A percentile compares a stretch with the other conserved stretches of the same genome.
Evolutionary conservation across 1,139 yeast genomes (phyloP).

Genomic region (Yamadazyma mexicana): DNA sequence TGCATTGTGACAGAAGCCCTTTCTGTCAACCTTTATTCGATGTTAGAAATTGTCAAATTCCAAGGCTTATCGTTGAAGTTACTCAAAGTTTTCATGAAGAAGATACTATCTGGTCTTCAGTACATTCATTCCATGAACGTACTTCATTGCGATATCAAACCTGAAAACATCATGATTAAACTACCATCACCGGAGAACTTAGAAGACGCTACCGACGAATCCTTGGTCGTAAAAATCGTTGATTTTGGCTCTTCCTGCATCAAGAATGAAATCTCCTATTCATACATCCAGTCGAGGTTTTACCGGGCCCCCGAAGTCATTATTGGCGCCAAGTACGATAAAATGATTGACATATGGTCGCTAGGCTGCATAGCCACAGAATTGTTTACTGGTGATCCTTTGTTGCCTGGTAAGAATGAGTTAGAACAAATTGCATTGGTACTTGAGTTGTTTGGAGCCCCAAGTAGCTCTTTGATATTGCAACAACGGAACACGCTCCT

Average conservation of each 20-base stretch:
- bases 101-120: slow-evolving; percentile 59
- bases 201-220: slow-evolving; percentile 12
- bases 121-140: slow-evolving; percentile 57
- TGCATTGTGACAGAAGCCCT: slow-evolving; percentile 78
- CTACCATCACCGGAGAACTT: slow-evolving; percentile 26
- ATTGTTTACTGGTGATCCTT: slow-evolving; percentile 62
- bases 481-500: slow-evolving; percentile 24
- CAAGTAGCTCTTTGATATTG: slow-evolving; percentile 35
- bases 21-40: slow-evolving; percentile 66
- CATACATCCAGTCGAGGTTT: slow-evolving; percentile 65
- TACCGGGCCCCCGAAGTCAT: slow-evolving; percentile 80
- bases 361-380: slow-evolving; percentile 71
- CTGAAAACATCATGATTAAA: slow-evolving; percentile 62
- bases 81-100: slow-evolving; percentile 51
- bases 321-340: slow-evolving; percentile 71
- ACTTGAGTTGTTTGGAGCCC: slow-evolving; percentile 64
- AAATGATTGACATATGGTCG: slow-evolving; percentile 80
- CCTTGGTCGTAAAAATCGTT: slow-evolving; percentile 51
- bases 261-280: slow-evolving; percentile 45
- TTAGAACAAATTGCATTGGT: slow-evolving; percentile 61
- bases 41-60: slow-evolving; percentile 60
- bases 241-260: slow-evolving; percentile 67
- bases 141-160: slow-evolving; percentile 80
- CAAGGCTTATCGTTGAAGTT: slow-evolving; percentile 59
- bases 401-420: slow-evolving; percentile 72